Base-by-base conservation (phyloP, 2,329 filamentous ascomycete genomes). In the Penicillium sp. region DNA sequence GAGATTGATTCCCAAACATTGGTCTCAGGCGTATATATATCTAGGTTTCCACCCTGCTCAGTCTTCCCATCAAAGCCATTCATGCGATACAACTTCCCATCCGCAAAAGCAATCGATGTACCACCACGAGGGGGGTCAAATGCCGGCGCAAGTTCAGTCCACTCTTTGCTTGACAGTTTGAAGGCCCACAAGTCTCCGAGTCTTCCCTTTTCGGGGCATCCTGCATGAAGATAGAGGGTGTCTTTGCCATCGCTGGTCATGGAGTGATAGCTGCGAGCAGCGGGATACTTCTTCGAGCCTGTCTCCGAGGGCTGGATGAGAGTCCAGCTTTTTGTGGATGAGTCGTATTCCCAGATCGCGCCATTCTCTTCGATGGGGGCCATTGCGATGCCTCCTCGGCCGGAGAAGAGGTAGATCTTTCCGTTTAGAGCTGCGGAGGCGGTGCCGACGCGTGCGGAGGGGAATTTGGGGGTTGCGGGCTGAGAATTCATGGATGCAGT, bases 351-450 rank as follows among this genome's bases (percentile, higher is more conserved):
- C 90, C 90, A 95, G 49, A 95, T 79, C 3, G 85, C 79, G 15
- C 91, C 91, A 11, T 78, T 71, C 67, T 96, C 91, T 50, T 92
- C 84, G 11, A 96, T 78, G 0, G 89, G 85, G 1, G 82, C 77
- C 83, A 89, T 87, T 26, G 84, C 85, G 3, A 80, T 74, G 0
- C 88, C 88, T 31, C 88, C 87, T 43, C 89, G 85, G 9, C 92
- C 91, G 46, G 90, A 91, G 72, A 92, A 96, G 41, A 95, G 61
- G 73, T 93, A 93, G 65, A 95, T 85, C 22, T 85, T 85, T 43
- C 82, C 81, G 55, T 86, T 81, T 55, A 94, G 82, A 1, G 85
- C 81, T 12, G 87, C 83, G 0, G 87, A 84, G 31, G 90, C 87
- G 62, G 90, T 84, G 20, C 91, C 91, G 2, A 92, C 84, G 20